phyloP scores from a whole-genome alignment of 352 stramenopile species.

The Globisporangium nodosum region DNA sequence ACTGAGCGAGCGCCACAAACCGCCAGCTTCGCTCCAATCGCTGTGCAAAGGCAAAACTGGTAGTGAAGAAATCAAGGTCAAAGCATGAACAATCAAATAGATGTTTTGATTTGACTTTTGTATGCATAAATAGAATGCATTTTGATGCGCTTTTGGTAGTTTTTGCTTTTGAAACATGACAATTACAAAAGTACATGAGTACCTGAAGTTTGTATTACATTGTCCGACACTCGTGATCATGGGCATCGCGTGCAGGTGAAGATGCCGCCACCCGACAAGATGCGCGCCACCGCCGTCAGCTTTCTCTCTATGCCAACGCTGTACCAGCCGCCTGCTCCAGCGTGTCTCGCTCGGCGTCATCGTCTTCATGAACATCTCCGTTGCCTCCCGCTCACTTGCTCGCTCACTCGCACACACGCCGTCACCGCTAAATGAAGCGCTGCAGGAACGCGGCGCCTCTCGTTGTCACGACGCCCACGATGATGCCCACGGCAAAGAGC shows the following conservation, averaged over 20 bases:
- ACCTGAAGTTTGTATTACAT: not conserved
- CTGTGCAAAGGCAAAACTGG: not conserved
- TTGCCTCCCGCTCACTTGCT: not conserved
- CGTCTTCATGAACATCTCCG: not conserved
- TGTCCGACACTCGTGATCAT: not conserved
- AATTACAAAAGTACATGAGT: not conserved
- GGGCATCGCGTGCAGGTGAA: too few species aligned
- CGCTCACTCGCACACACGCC: not conserved
- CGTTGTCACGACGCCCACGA: conserved; percentile 48
- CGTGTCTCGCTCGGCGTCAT: too few species aligned
- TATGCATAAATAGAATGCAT: not conserved
- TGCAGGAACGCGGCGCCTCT: conserved; percentile 25
- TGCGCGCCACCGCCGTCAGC: too few species aligned
- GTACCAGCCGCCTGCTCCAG: too few species aligned
- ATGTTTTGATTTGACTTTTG: not conserved
- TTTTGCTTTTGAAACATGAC: not conserved
- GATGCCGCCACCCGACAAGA: too few species aligned
- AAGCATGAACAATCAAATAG: not conserved
- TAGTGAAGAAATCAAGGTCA: not conserved
- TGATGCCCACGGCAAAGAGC: conserved; percentile 63
- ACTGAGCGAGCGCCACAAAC: conserved; percentile 6
- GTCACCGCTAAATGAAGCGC: conserved; percentile 2
- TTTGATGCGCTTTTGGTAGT: not conserved
- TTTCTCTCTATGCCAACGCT: too few species aligned
- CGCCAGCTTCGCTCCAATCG: not conserved